Evolutionary conservation across 345 rosid species (phyloP).

Genomic region (Murraya paniculata): DNA sequence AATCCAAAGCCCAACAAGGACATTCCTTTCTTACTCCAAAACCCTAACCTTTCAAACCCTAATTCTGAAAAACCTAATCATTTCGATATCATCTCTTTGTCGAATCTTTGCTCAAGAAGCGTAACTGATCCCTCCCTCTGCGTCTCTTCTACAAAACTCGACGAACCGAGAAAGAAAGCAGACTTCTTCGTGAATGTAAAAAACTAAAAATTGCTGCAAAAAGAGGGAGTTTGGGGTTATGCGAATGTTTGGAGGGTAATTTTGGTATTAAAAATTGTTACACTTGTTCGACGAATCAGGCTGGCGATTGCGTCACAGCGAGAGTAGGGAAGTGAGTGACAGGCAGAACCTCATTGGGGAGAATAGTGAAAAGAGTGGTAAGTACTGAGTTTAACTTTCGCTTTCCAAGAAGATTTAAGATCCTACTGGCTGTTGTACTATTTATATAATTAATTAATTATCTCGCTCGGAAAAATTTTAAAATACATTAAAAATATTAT

Average conservation of each 20-base stretch:
- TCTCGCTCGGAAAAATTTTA: no score
- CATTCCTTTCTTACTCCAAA: neutral
- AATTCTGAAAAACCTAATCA: neutral
- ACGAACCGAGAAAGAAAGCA: slow-evolving; percentile 5
- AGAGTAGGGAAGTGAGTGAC: neutral
- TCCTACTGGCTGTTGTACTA: neutral
- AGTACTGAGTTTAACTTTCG: neutral
- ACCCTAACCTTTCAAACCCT: neutral
- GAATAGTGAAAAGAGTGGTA: neutral
- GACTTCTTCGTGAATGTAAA: neutral
- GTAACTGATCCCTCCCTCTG: slow-evolving; percentile 11
- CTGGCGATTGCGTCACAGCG: neutral
- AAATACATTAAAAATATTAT: no score
- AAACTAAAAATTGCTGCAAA: neutral
- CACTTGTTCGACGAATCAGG: neutral
- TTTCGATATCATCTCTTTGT: neutral
- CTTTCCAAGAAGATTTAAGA: neutral
- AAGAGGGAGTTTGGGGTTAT: slow-evolving; percentile 18
- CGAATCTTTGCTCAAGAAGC: neutral
- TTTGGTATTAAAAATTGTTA: slow-evolving; percentile 8
- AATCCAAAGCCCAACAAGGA: slow-evolving; percentile 1
- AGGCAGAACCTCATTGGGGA: neutral
- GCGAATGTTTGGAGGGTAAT: slow-evolving; percentile 27
- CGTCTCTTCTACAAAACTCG: slow-evolving; percentile 6
- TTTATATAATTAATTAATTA: no score